Base-by-base conservation (phyloP, 805 yeast genomes). In the Suhomyces sp. region DNA sequence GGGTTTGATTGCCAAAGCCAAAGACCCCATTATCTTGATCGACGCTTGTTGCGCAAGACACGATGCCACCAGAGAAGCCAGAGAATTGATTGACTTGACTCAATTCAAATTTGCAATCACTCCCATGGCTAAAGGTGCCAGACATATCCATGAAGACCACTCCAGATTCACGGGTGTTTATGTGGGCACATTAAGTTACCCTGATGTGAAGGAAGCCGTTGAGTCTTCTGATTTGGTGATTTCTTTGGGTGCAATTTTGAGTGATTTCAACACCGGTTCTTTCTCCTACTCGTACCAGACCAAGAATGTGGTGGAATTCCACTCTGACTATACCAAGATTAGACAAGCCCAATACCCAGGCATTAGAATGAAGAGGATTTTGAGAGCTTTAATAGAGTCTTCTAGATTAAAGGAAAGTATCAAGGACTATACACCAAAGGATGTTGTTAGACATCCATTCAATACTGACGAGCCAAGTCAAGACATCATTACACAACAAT, bases 211-310 rank as follows among this genome's bases (percentile, higher is more conserved):
- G 33, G 31, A 42, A 12, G 32, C 41, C 3, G 50, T 53, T 8
- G 58, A 53, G 19, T 33, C 36, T 8, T 42, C 55, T 2, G 58
- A 53, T 27, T 42, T 53, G 39, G 37, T 51, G 13, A 31, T 53
- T 9, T 50, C 53, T 3, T 35, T 50, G n/a, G 58, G 58, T 13
- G 54, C 55, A 3, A 35, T 51, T 21, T 43, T 51, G 25, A 42
- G 50, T 28, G 53, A 51, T 33, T 50, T 51, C 46, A 50, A 48
- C 38, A 51, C 58, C 11, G 53, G 55, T 10, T 45, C 54, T 8
- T 51, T 51, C 33, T 46, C 49, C 11, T 51, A 50, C 30, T 39
- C 48, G 2, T 53, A 42, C 34, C 29, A 32, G n/a, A 48, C 53
- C 16, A 46, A 43, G 28, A 50, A 50, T 31, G 46, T 50, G 9